A percentile compares a stretch with the other conserved stretches of the same genome.
Evolutionary conservation across 2,329 filamentous ascomycete species (phyloP).

Genomic region (Epichloe brachyelytri): DNA sequence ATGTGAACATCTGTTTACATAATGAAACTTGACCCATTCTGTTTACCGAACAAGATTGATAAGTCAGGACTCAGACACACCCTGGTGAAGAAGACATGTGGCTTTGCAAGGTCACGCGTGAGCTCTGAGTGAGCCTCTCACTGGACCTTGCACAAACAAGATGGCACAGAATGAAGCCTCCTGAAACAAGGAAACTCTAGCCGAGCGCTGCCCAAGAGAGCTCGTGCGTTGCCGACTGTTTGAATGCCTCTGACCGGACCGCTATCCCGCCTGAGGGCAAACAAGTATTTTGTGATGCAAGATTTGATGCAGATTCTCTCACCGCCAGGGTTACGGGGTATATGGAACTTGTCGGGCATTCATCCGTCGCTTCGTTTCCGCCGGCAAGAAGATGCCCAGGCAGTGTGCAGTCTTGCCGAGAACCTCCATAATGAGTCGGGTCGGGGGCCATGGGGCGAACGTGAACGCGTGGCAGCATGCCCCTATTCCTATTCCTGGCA

Average conservation of each 20-base stretch:
- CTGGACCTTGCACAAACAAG: background rate
- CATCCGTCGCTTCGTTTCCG: too few relatives aligned
- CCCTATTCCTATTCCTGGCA: too few relatives aligned
- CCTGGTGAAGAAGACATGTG: background rate
- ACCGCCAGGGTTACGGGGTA: background rate
- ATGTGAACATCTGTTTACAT: background rate
- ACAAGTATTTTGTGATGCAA: too few relatives aligned
- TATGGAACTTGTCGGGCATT: background rate
- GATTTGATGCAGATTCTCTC: background rate
- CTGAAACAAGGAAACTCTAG: background rate
- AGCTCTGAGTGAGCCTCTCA: background rate
- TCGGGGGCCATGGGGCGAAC: too few relatives aligned
- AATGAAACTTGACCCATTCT: background rate
- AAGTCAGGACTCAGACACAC: background rate
- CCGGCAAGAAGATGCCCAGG: background rate
- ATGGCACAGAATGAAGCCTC: background rate
- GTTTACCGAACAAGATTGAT: conserved; percentile 1
- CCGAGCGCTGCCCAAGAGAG: background rate
- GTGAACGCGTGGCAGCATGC: too few relatives aligned
- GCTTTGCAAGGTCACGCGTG: conserved; percentile 3
- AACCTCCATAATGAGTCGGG: background rate
- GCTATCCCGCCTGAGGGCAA: too few relatives aligned
- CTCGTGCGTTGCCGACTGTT: background rate
- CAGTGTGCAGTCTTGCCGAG: background rate
- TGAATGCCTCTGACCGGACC: too few relatives aligned